These are phyloP conservation scores for Colletotrichum tropicicola DNA, from an alignment of 2,329 filamentous ascomycete species.

Conservation along the genomic window DNA sequence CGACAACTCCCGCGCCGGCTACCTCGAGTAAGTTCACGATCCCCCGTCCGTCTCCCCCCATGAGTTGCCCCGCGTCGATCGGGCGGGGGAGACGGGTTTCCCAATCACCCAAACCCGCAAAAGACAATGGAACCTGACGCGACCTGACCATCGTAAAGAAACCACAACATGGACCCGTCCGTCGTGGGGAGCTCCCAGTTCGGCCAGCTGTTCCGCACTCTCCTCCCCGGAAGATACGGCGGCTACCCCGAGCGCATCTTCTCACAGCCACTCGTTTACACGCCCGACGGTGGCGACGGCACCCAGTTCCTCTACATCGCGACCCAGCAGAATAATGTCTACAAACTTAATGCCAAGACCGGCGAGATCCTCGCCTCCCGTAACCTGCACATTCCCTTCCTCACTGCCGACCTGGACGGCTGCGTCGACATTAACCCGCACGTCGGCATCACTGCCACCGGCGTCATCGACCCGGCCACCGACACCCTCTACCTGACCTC, in stretches of 20 bases:
- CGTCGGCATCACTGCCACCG: slow-evolving; percentile 55
- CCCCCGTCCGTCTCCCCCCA: background rate
- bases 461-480: slow-evolving; percentile 54
- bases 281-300: slow-evolving; percentile 48
- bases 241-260: slow-evolving; percentile 60
- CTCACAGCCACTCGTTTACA: slow-evolving; percentile 60
- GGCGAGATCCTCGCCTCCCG: slow-evolving; percentile 57
- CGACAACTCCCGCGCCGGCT: slow-evolving; percentile 62
- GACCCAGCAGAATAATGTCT: slow-evolving; percentile 66
- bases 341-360: slow-evolving; percentile 64
- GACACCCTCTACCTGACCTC: slow-evolving; percentile 54
- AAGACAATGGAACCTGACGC: background rate
- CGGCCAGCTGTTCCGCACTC: slow-evolving; percentile 61
- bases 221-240: slow-evolving; percentile 61
- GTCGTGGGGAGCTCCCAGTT: slow-evolving; percentile 65
- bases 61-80: background rate
- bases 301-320: slow-evolving; percentile 64
- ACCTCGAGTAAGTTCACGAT: slow-evolving; percentile 54
- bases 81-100: background rate
- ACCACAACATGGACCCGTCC: slow-evolving; percentile 71
- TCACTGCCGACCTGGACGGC: slow-evolving; percentile 55
- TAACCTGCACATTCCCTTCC: slow-evolving; percentile 59
- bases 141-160: slow-evolving; percentile 37
- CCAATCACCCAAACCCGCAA: background rate
- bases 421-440: slow-evolving; percentile 59